Evolutionary conservation across 768 basidiomycete genomes (phyloP).

Genomic region (Tricholoma bakamatsutake): DNA sequence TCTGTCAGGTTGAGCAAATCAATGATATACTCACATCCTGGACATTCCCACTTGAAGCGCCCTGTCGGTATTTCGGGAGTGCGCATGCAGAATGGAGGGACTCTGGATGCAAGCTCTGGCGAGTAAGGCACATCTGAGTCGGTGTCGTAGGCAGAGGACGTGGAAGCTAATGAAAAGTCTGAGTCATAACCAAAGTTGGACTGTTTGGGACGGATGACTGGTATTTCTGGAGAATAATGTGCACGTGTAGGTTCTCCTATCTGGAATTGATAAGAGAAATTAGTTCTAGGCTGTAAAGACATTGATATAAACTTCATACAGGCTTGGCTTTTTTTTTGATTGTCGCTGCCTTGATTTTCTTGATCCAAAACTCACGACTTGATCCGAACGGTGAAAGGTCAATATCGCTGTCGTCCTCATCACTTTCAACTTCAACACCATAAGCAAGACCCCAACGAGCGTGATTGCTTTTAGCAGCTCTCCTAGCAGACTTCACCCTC

Average conservation of each 20-base stretch:
- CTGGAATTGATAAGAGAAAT: neutral
- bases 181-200: slow-evolving; percentile 38
- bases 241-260: neutral
- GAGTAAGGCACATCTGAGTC: slow-evolving; percentile 21
- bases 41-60: slow-evolving; percentile 50
- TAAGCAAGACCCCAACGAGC: slow-evolving; percentile 28
- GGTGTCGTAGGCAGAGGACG: slow-evolving; percentile 36
- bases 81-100: slow-evolving; percentile 31
- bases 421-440: slow-evolving; percentile 17
- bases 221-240: neutral
- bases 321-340: slow-evolving; percentile 3
- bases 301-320: neutral
- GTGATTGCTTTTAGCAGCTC: slow-evolving; percentile 20
- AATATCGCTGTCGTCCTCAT: slow-evolving; percentile 7
- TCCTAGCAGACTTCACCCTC: slow-evolving; percentile 24
- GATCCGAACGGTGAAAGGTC: slow-evolving; percentile 28
- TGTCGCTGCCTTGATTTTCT: slow-evolving; percentile 15
- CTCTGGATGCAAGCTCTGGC: slow-evolving; percentile 13
- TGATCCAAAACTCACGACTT: slow-evolving; percentile 23
- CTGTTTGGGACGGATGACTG: neutral
- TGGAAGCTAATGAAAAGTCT: slow-evolving; percentile 53
- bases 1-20: slow-evolving; percentile 38
- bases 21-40: slow-evolving; percentile 40
- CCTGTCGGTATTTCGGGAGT: slow-evolving; percentile 36
- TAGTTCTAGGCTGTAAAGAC: neutral